Evolutionary conservation across 225 moss, liverwort and hornwort species (phyloP).

Genomic region (Bryum argenteum): DNA sequence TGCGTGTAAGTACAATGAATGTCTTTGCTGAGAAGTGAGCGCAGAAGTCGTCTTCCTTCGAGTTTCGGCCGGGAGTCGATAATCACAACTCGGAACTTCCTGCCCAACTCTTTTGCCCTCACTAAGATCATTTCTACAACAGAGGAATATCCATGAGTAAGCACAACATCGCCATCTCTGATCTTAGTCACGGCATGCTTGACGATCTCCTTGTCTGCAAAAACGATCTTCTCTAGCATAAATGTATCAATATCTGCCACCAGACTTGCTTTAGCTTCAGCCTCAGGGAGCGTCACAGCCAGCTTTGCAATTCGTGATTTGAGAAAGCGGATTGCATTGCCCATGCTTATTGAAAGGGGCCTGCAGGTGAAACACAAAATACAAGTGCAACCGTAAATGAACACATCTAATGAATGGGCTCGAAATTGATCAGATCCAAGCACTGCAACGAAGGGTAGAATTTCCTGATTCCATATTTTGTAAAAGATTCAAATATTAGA

Average conservation of each 20-base stretch:
- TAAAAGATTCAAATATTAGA: background rate
- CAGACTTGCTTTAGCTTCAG: conserved; percentile 80
- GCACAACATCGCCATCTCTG: conserved; percentile 85
- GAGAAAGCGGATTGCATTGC: conserved; percentile 91
- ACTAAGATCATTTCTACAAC: conserved; percentile 89
- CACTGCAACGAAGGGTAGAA: background rate
- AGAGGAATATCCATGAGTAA: conserved; percentile 86
- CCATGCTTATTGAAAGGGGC: conserved; percentile 96
- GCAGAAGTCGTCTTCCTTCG: conserved; percentile 74
- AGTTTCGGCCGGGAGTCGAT: conserved; percentile 95
- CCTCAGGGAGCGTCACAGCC: conserved; percentile 52
- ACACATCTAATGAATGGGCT: conserved; percentile 6
- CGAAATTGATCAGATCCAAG: background rate
- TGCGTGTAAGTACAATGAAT: conserved; percentile 84
- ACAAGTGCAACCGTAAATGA: conserved; percentile 5
- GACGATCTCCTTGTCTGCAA: conserved; percentile 92
- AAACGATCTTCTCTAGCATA: conserved; percentile 83
- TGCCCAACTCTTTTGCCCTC: conserved; percentile 83
- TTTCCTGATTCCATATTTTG: conserved; percentile 18
- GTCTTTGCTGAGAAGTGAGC: conserved; percentile 62
- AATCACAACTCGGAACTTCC: conserved; percentile 83
- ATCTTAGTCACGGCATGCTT: conserved; percentile 92
- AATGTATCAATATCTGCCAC: conserved; percentile 78
- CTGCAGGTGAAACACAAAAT: conserved; percentile 41
- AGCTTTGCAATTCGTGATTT: conserved; percentile 78